Base-by-base conservation (phyloP, 2,329 filamentous ascomycete species). In the Clonostachys sp. region DNA sequence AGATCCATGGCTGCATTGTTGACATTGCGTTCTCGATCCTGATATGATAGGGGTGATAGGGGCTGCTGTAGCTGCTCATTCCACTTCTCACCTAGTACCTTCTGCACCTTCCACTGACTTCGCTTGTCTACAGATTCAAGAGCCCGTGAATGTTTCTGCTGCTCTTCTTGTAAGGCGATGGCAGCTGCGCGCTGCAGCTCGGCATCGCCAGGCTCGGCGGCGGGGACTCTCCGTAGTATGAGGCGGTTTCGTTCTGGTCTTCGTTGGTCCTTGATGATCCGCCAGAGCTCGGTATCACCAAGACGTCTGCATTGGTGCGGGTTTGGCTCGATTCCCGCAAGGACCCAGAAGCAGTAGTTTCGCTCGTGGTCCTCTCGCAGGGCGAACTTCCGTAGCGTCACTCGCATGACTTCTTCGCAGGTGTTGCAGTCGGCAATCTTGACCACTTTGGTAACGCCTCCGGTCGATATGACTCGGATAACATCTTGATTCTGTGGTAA, bases 311-410 rank as follows among this genome's bases (percentile, higher is more conserved):
- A 95, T 60, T 91, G 84, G 44, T 78, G 80, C 33, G 90, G 86
- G 55, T 94, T 86, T 2, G 91, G 85, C 43, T 96, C 90, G 38
- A 90, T 74, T 45, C 91, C 92, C 55, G 89, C 86, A 49, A 97
- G 75, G 1, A 96, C 86, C 75, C 94, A 97, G 71, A 99, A 97
- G 72, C 91, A 96, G 70, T 96, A 97, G 61, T 95, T 96, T 58
- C 91, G 83, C 63, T 94, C 88, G 59, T 96, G 91, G 52, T 92
- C 89, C 61, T 96, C 91, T 18, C 91, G 88, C 33, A 96, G 78
- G 39, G 85, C 84, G 53, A 96, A 89, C 65, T 97, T 97, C 55
- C 87, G 83, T 41, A 97, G 71, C 0, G 94, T 95, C 51, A 89
- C 87, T 42, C 91, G 80, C 74, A 96, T 92, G 45, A 97, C 89